These are phyloP conservation scores for Camelina hispida DNA, from an alignment of 345 rosid species.

Conservation along the genomic window DNA sequence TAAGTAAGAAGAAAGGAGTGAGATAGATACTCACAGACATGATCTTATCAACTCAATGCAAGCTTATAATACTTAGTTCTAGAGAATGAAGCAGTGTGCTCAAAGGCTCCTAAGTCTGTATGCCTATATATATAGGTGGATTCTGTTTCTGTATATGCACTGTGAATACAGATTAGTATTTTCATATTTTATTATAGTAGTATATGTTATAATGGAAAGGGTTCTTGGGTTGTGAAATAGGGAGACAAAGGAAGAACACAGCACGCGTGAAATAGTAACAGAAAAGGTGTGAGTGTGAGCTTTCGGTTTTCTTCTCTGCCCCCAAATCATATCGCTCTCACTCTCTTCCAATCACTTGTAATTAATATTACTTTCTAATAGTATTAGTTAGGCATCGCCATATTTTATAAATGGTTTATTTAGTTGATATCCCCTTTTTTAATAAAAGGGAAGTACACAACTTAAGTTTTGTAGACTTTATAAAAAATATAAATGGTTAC, in stretches of 20 bases:
- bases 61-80: conserved; percentile 17
- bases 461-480: no score
- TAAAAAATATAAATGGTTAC: no score
- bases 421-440: neutral
- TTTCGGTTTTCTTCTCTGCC: conserved; percentile 38
- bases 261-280: conserved; percentile 59
- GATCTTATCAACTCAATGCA: conserved; percentile 28
- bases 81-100: conserved; percentile 27
- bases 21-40: conserved; percentile 60
- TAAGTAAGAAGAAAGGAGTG: conserved; percentile 1
- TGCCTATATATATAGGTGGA: conserved; percentile 19
- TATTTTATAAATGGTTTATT: neutral
- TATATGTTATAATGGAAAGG: conserved; percentile 32
- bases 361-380: neutral
- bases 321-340: conserved; percentile 37
- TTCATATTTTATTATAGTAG: neutral
- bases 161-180: neutral
- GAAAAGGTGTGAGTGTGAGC: conserved; percentile 50
- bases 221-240: conserved; percentile 58
- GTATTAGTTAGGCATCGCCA: neutral
- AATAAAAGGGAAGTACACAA: no score
- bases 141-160: conserved; percentile 14
- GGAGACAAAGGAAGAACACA: conserved; percentile 50
- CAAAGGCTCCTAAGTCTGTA: conserved; percentile 1
- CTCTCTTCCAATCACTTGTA: conserved; percentile 27